Evolutionary conservation across 768 basidiomycete species (phyloP), one percentile per base, ranked within the genome.

Genomic region (Auriscalpium orientale): DNA sequence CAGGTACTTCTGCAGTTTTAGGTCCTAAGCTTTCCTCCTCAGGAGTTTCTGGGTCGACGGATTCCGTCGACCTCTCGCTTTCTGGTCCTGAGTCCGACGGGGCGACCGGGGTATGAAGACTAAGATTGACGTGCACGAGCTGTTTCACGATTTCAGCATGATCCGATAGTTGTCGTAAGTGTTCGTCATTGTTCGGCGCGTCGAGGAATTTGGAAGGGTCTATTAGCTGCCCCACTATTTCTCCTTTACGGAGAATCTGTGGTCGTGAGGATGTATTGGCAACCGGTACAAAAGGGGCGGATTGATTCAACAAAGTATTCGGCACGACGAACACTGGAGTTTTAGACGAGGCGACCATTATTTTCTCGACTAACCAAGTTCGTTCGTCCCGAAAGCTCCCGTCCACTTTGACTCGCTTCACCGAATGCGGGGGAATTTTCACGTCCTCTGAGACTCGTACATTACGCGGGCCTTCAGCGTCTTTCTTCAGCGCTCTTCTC

Each of bases 21-120:
- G 71, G 69, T 0, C 70, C 67, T 46, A 69, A 67, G 55, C 64
- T 66, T 6, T 62, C 60, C 6, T 66, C 64, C 21, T 51, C 56
- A 4, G 4, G 28, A 28, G 28, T 4, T 28, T 28, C 28, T 28
- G 4, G 28, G 4, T 28, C 28, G 28, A 49, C 48, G 15, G 36
- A 38, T 35, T 28, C n/a, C 6, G 54, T 47, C 36, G 15, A 34
- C 8, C 34, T 47, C n/a, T 36, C 54, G 10, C n/a, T n/a, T n/a
- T n/a, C n/a, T n/a, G n/a, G n/a, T n/a, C n/a, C n/a, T n/a, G n/a
- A n/a, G n/a, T n/a, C n/a, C n/a, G n/a, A n/a, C n/a, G n/a, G n/a
- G n/a, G n/a, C n/a, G n/a, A n/a, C n/a, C n/a, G n/a, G n/a, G n/a
- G n/a, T n/a, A n/a, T n/a, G n/a, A n/a, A n/a, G n/a, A n/a, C 4